phyloP scores from a whole-genome alignment of 176 grass and related monocot species.

The Carex cristatella region DNA sequence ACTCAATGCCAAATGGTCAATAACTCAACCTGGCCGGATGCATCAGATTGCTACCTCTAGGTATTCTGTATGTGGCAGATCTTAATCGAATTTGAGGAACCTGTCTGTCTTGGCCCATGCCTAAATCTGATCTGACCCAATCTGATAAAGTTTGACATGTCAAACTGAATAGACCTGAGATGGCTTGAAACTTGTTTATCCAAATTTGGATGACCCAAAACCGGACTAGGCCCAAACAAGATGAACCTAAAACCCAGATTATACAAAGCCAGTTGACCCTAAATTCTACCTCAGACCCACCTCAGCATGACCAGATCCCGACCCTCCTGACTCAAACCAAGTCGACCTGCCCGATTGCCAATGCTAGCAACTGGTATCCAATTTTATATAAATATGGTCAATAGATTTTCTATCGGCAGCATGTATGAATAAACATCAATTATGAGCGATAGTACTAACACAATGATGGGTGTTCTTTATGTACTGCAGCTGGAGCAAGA shows the following conservation, averaged over 20 bases:
- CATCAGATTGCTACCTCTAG: too few relatives aligned
- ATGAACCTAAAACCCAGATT: not conserved
- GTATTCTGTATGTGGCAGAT: too few relatives aligned
- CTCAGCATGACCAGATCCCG: not conserved
- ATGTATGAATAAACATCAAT: not conserved
- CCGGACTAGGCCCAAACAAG: not conserved
- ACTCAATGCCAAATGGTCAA: not conserved
- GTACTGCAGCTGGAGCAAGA: slow-evolving; percentile 62
- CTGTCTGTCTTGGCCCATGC: too few relatives aligned
- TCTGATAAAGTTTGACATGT: too few relatives aligned
- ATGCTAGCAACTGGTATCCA: not conserved
- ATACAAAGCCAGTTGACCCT: not conserved
- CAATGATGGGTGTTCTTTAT: slow-evolving; percentile 1
- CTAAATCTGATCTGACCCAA: too few relatives aligned
- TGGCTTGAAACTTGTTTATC: not conserved
- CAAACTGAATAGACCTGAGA: not conserved
- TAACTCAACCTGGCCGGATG: too few relatives aligned
- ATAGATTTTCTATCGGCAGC: not conserved
- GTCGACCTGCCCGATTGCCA: not conserved
- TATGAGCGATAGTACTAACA: not conserved
- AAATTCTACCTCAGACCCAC: not conserved
- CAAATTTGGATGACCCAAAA: not conserved
- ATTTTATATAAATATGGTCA: not conserved
- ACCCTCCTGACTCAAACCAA: not conserved
- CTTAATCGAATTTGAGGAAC: too few relatives aligned